A percentile compares a stretch with the other conserved stretches of the same genome.
These are phyloP conservation scores for Thermothelomyces thermophilus DNA, from an alignment of 2,329 filamentous ascomycete species.

Conservation along the genomic window DNA sequence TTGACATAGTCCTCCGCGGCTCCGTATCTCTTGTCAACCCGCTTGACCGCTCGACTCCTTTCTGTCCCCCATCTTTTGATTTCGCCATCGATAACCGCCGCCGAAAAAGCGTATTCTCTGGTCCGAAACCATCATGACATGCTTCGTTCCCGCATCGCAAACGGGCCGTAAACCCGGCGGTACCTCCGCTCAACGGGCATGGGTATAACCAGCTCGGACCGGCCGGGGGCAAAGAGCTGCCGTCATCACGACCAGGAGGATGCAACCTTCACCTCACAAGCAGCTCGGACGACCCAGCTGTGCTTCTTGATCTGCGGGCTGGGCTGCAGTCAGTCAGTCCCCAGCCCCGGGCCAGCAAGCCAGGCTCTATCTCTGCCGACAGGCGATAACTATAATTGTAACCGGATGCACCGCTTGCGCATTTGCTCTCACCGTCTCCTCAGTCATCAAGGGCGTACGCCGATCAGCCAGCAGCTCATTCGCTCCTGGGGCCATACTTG, in stretches of 20 bases:
- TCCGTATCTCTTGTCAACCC: no score
- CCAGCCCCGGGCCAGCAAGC: constrained; percentile 10
- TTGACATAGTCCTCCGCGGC: no score
- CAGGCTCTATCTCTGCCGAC: constrained; percentile 25
- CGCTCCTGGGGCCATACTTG: constrained; percentile 11
- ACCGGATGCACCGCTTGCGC: constrained; percentile 9
- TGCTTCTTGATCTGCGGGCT: constrained; percentile 4
- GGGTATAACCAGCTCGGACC: background rate
- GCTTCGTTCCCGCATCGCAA: no score
- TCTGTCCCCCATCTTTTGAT: no score
- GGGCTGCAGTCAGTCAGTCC: background rate
- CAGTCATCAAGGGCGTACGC: constrained; percentile 8
- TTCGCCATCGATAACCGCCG: no score
- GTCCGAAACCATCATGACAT: no score
- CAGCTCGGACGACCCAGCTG: background rate
- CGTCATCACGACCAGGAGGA: background rate
- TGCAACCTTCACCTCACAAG: constrained; percentile 5
- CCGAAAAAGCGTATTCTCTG: no score
- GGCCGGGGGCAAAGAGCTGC: background rate
- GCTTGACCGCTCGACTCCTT: no score
- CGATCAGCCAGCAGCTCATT: constrained; percentile 23
- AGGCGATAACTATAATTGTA: constrained; percentile 18
- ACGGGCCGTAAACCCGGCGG: no score
- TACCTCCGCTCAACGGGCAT: background rate
- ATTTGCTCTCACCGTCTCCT: constrained; percentile 15